Evolutionary conservation across 2,329 filamentous ascomycete genomes (phyloP), one percentile per base, ranked within the genome.

Genomic region (Arthrinium phaeospermum): DNA sequence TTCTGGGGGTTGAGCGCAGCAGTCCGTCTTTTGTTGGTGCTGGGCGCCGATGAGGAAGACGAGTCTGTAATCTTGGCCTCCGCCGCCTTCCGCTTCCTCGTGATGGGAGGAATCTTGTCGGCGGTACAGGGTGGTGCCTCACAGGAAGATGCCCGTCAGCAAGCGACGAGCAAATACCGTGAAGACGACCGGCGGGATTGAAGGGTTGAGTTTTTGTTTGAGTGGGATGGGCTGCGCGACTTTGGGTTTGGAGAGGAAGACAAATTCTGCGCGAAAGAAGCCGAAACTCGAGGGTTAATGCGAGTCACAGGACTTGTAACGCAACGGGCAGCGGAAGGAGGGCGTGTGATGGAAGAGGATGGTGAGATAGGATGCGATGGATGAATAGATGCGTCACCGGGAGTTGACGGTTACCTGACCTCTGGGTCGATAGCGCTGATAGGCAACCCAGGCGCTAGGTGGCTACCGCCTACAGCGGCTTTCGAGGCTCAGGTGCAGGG

Each of bases 21-120:
- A 81, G 84, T 83, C 12, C 46, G 27, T 13, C 68, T n/a, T 47
- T 70, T 78, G 85, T 27, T 34, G 41, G 49, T 41, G 30, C 24
- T 49, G 27, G 49, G 47, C 30, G 61, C 37, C 7, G 49, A 45
- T 10, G 71, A 46, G 41, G 71, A 46, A 13, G 71, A 49, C 22
- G 71, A 77, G 76, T 86, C 83, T 79, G 82, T 79, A 81, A 86
- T 86, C 86, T 86, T 88, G 87, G 88, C 89, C 89, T 91, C 89
- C 88, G 88, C 88, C 84, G 89, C 88, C 85, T 90, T 91, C 82
- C 89, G 87, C 83, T 91, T 91, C 78, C 87, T 85, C 77, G 87
- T 89, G 75, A 81, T 83, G 76, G 88, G 87, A 83, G 88, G 85
- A 90, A 91, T 91, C 79, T 82, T 91, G 88, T 76, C 79, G 53